Base-by-base conservation (phyloP, 495 filamentous ascomycete genomes). In the Penicillium pulvis region DNA sequence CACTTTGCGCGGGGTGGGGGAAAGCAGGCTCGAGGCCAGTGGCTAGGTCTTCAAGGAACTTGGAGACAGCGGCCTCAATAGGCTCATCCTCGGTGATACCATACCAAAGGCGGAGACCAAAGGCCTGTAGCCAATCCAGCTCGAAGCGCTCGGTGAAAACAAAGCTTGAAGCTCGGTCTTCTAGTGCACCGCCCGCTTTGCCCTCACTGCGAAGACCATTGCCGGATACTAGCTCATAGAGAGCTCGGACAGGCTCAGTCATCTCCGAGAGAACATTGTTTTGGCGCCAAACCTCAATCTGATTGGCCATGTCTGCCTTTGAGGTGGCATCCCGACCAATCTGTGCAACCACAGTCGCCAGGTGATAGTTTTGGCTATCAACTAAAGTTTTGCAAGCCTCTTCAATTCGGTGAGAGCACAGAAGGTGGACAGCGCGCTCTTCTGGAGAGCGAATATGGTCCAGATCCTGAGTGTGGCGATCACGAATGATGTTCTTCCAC, bases 21-120 rank as follows among this genome's bases (percentile, higher is more conserved):
- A 75, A 78, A 6, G 81, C 77, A 19, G 87, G 71, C 65, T 90
- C 83, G 53, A 79, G 66, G 63, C 87, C 79, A 62, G 82, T 78
- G 63, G 79, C 76, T 6, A 96, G 75, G 63, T 96, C 90, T 24
- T 84, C 67, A 46, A 81, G 74, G 71, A 88, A 97, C 17, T 81
- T 81, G 28, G 80, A 72, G 19, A 96, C 84, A 10, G 92, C 92
- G 48, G 76, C 79, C 52, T 87, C 83, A 35, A 96, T 78, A 41
- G 83, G 79, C 36, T 90, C 85, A 47, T 87, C 80, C 28, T 85
- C 78, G 10, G 80, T 77, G 44, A 85, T 90, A 41, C 83, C 85
- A 70, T 96, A 97, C 86, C 89, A 96, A 9, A 98, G 80, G 49
- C 92, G 85, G 20, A 98, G 80, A 14, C 90, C 95, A 69, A 98